A percentile compares a stretch with the other conserved stretches of the same genome.
These are phyloP conservation scores for Zopfochytrium polystomum DNA, from an alignment of 371 early-diverging fungal genomes.

Conservation along the genomic window DNA sequence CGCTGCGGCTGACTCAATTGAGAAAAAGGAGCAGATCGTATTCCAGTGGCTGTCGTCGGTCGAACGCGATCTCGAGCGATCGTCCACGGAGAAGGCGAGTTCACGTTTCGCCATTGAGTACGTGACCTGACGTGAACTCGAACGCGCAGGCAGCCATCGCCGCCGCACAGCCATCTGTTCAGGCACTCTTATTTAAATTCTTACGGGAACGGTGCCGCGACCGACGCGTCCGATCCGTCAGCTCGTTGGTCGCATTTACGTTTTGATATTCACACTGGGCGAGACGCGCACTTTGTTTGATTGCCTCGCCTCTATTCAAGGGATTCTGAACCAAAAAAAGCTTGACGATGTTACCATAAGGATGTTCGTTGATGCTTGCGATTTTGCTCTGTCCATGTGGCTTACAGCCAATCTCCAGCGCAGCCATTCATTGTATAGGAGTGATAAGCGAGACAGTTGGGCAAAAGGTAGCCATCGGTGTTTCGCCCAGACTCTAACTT, in stretches of 20 bases:
- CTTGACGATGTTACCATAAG: conserved; percentile 48
- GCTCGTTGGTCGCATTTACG: conserved; percentile 71
- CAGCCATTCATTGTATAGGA: conserved; percentile 74
- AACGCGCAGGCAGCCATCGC: conserved; percentile 64
- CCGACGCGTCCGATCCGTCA: conserved; percentile 76
- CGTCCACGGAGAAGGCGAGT: not conserved
- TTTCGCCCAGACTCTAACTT: not conserved
- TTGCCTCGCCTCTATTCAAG: conserved; percentile 68
- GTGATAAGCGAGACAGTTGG: conserved; percentile 41
- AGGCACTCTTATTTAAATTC: conserved; percentile 62
- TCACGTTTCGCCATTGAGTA: not conserved
- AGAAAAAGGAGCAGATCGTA: conserved; percentile 73
- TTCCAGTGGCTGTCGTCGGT: conserved; percentile 77
- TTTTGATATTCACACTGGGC: conserved; percentile 66
- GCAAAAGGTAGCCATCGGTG: not conserved
- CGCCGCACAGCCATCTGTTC: conserved; percentile 62
- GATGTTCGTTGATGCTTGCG: conserved; percentile 23
- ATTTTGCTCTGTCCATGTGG: not conserved
- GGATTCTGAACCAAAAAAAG: conserved; percentile 60
- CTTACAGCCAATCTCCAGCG: conserved; percentile 45
- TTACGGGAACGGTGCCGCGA: conserved; percentile 63
- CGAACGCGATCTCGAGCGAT: conserved; percentile 54
- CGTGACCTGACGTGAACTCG: too few species aligned
- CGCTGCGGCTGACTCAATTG: conserved; percentile 54
- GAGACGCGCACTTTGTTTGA: conserved; percentile 74